phyloP scores from a whole-genome alignment of 352 stramenopile genomes.

The Phytophthora colocasiae region DNA sequence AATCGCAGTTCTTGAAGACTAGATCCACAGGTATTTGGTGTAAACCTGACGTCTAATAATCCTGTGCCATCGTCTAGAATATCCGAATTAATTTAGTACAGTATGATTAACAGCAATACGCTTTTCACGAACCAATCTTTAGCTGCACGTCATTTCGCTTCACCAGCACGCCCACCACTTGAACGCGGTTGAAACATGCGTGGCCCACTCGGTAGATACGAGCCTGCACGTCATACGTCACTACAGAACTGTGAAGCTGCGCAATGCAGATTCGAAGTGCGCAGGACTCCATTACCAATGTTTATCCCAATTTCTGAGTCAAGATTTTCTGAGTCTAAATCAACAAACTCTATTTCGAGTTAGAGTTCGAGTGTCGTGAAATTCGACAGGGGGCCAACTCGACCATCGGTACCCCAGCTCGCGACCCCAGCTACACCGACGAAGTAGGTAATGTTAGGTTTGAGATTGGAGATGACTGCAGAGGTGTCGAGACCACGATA shows the following conservation, averaged over 20 bases:
- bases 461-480: constrained; percentile 46
- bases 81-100: background rate
- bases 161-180: constrained; percentile 43
- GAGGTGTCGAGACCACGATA: constrained; percentile 62
- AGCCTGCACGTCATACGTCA: constrained; percentile 24
- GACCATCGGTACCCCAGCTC: constrained; percentile 66
- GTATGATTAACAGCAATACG: background rate
- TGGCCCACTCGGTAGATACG: constrained; percentile 28
- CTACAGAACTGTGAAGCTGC: constrained; percentile 33
- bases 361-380: constrained; percentile 62
- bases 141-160: constrained; percentile 28
- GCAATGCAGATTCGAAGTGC: constrained; percentile 40
- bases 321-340: constrained; percentile 9
- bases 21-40: constrained; percentile 4
- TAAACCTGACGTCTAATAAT: constrained; percentile 34
- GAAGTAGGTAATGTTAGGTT: constrained; percentile 81
- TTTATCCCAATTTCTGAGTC: constrained; percentile 3
- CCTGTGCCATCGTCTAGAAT: constrained; percentile 53
- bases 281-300: constrained; percentile 30
- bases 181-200: constrained; percentile 30
- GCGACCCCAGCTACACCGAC: constrained; percentile 71
- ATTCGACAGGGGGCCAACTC: constrained; percentile 60
- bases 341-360: background rate
- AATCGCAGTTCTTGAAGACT: constrained; percentile 21
- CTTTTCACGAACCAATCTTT: constrained; percentile 38